Evolutionary conservation across 2,329 filamentous ascomycete species (phyloP).

Genomic region (Aspergillus sergii): DNA sequence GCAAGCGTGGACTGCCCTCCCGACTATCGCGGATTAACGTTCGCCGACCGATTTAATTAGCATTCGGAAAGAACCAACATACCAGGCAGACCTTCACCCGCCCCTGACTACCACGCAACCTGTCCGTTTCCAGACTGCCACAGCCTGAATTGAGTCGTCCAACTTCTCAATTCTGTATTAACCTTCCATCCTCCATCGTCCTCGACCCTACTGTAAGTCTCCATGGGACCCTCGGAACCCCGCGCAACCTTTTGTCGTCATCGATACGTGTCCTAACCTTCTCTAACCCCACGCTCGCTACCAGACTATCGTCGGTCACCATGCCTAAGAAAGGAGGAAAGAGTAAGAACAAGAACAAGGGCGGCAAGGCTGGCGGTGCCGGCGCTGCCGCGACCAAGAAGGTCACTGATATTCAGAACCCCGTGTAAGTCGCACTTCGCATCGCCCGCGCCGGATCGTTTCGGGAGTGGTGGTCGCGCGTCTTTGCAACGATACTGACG

Average conservation of each 20-base stretch:
- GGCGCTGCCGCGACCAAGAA: slow-evolving; percentile 26
- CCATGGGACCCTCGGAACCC: slow-evolving; percentile 5
- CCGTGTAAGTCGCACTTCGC: slow-evolving; percentile 33
- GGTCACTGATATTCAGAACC: slow-evolving; percentile 30
- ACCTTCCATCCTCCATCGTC: neutral
- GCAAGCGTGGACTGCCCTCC: slow-evolving; percentile 1
- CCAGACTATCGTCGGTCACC: slow-evolving; percentile 17
- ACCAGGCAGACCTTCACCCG: slow-evolving; percentile 14
- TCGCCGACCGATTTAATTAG: slow-evolving; percentile 25
- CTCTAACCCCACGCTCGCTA: slow-evolving; percentile 9
- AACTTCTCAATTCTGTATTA: neutral
- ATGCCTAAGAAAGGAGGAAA: slow-evolving; percentile 42
- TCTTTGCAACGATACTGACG: neutral
- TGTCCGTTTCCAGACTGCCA: slow-evolving; percentile 4
- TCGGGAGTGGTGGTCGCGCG: neutral
- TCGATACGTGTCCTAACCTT: slow-evolving; percentile 15
- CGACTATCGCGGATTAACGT: slow-evolving; percentile 25
- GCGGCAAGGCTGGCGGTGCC: slow-evolving; percentile 26
- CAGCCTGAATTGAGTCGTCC: neutral
- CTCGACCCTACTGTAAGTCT: slow-evolving; percentile 16
- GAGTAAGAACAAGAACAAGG: slow-evolving; percentile 32
- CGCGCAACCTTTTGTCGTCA: slow-evolving; percentile 7
- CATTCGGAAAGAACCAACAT: slow-evolving; percentile 25
- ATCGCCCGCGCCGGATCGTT: neutral
- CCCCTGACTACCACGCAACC: slow-evolving; percentile 18